Percentiles rank a stretch among this genome's conserved stretches.
These are phyloP conservation scores for Claviceps paspali DNA, from an alignment of 2,329 filamentous ascomycete genomes.

Conservation along the genomic window DNA sequence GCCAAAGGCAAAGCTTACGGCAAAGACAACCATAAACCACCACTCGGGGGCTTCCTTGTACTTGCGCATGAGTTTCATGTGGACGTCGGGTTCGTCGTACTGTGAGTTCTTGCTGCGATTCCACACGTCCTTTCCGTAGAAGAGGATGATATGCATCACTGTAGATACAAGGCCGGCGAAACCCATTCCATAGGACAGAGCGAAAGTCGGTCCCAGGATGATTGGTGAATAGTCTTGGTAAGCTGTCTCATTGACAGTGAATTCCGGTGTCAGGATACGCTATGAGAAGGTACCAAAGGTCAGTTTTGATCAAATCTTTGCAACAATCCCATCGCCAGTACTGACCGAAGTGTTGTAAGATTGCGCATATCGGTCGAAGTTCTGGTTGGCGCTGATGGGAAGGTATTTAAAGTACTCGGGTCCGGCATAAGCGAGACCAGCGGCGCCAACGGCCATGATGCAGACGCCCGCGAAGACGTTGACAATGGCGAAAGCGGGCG, in stretches of 20 bases:
- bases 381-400: conserved; percentile 36
- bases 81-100: conserved; percentile 32
- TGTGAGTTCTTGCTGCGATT: conserved; percentile 16
- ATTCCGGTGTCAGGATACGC: conserved; percentile 35
- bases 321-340: not conserved
- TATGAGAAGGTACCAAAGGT: conserved; percentile 9
- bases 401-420: conserved; percentile 38
- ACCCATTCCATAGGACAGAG: conserved; percentile 38
- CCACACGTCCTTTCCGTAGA: conserved; percentile 34
- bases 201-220: conserved; percentile 38
- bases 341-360: conserved; percentile 33
- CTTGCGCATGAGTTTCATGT: conserved; percentile 38
- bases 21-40: conserved; percentile 37
- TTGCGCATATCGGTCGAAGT: conserved; percentile 44
- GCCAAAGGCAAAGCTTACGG: conserved; percentile 33
- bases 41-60: conserved; percentile 40
- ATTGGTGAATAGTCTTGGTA: conserved; percentile 43
- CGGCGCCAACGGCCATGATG: conserved; percentile 34
- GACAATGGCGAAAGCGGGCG: conserved; percentile 43
- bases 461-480: conserved; percentile 40
- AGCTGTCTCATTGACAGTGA: conserved; percentile 36
- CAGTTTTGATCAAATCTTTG: not conserved
- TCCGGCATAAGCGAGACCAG: conserved; percentile 35
- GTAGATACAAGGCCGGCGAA: conserved; percentile 41
- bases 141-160: conserved; percentile 34